Evolutionary conservation across 1,139 yeast genomes (phyloP).

Genomic region (Yamadazyma aaseri): DNA sequence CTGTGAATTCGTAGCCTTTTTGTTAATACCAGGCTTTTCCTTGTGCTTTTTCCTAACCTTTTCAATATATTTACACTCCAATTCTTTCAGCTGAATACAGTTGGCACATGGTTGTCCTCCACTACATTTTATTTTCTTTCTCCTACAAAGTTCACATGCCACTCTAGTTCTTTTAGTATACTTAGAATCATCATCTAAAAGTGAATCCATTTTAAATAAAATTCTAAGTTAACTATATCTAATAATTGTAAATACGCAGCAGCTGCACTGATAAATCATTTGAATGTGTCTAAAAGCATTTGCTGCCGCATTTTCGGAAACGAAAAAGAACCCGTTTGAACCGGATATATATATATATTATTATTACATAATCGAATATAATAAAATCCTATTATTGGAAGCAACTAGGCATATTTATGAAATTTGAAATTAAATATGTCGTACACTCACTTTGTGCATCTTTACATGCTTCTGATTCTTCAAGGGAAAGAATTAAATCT

Average conservation of each 20-base stretch:
- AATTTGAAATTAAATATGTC: not conserved
- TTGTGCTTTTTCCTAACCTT: slow-evolving; percentile 18
- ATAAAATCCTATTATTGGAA: too few relatives aligned
- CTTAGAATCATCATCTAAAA: not conserved
- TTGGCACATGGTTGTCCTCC: slow-evolving; percentile 47
- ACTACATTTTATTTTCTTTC: slow-evolving; percentile 50
- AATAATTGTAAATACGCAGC: too few relatives aligned
- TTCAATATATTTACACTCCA: slow-evolving; percentile 29
- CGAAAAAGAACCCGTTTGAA: too few relatives aligned
- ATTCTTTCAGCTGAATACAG: slow-evolving; percentile 30
- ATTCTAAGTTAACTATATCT: too few relatives aligned
- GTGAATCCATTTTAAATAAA: not conserved
- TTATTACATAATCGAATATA: too few relatives aligned
- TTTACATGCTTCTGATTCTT: too few relatives aligned
- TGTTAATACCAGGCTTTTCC: slow-evolving; percentile 10
- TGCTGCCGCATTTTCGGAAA: too few relatives aligned
- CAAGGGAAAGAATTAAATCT: too few relatives aligned
- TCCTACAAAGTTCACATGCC: slow-evolving; percentile 55
- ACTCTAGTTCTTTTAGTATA: slow-evolving; percentile 37
- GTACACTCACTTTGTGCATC: too few relatives aligned
- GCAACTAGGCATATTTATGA: not conserved
- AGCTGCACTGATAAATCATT: too few relatives aligned
- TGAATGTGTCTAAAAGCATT: too few relatives aligned
- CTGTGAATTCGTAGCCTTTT: slow-evolving; percentile 10
- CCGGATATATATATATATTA: too few relatives aligned